Percentiles rank a stretch among this genome's conserved stretches.
Conservation (phyloP, 192 early-diverging fungal species). For the Obelidium mucronatum region DNA sequence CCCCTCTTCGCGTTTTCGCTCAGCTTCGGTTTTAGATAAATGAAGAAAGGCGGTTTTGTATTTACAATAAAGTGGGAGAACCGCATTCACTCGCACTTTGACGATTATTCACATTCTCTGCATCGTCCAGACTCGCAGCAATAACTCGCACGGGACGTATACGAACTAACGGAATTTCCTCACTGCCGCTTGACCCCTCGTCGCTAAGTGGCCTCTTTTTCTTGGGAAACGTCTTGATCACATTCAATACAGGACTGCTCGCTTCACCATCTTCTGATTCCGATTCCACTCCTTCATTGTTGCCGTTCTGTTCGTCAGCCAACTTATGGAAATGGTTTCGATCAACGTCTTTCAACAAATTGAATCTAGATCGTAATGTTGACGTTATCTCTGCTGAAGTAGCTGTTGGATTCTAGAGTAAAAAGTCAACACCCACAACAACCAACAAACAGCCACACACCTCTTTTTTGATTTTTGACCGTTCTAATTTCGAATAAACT, state of each 20-base stretch:
- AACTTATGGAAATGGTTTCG: not conserved
- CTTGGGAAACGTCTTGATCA: no score
- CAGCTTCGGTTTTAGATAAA: no score
- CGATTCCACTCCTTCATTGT: no score
- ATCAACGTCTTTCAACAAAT: not conserved
- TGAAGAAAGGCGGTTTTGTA: not conserved
- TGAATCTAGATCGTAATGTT: not conserved
- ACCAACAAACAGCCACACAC: not conserved
- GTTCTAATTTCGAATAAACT: constrained; percentile 8
- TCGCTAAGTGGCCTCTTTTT: no score
- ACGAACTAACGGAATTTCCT: not conserved
- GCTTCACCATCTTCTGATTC: no score
- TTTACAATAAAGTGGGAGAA: not conserved
- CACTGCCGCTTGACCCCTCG: not conserved
- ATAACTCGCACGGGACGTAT: not conserved
- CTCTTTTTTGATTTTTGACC: constrained; percentile 4
- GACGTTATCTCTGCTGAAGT: not conserved
- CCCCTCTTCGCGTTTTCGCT: no score
- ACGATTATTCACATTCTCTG: no score
- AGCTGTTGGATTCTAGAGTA: not conserved
- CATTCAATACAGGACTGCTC: no score
- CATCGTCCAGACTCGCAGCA: not conserved
- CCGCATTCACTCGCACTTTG: no score
- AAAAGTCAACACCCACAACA: not conserved
- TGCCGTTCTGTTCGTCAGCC: not conserved